phyloP scores from a whole-genome alignment of 2,329 filamentous ascomycete genomes.

The Colletotrichum chlorophyti region DNA sequence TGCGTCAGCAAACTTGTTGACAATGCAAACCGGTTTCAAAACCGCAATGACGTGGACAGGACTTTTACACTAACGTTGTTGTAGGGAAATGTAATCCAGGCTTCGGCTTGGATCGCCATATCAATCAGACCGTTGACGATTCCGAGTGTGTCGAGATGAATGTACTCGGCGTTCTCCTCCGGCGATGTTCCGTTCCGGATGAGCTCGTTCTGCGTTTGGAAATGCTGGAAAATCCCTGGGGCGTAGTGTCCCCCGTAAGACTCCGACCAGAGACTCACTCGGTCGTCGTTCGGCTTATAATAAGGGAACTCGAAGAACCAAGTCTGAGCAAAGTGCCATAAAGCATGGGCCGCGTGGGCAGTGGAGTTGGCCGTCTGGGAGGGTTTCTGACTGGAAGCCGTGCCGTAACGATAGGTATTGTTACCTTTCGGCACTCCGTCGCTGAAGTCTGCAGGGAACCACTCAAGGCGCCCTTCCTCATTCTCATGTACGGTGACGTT shows the following conservation, averaged over 20 bases:
- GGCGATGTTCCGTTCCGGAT: slow-evolving; percentile 60
- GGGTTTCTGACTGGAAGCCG: slow-evolving; percentile 38
- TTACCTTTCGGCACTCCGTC: slow-evolving; percentile 44
- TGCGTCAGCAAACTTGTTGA: too few species aligned
- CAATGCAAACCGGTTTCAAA: too few species aligned
- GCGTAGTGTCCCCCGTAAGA: slow-evolving; percentile 44
- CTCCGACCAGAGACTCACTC: slow-evolving; percentile 71
- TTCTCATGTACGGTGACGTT: slow-evolving; percentile 56
- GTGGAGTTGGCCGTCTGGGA: slow-evolving; percentile 50
- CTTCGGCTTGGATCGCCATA: slow-evolving; percentile 63
- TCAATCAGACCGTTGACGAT: slow-evolving; percentile 78
- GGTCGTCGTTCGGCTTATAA: slow-evolving; percentile 54
- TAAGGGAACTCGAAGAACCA: slow-evolving; percentile 67
- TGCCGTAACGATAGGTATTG: slow-evolving; percentile 43
- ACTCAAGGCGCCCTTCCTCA: background rate
- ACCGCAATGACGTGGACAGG: too few species aligned
- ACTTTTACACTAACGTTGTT: slow-evolving; percentile 61
- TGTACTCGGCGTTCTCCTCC: slow-evolving; percentile 44
- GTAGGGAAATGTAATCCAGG: slow-evolving; percentile 61
- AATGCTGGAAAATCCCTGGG: slow-evolving; percentile 63
- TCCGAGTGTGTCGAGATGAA: slow-evolving; percentile 69
- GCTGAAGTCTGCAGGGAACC: slow-evolving; percentile 41
- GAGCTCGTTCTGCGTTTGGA: slow-evolving; percentile 67
- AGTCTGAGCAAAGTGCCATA: slow-evolving; percentile 63
- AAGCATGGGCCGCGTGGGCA: slow-evolving; percentile 39